Evolutionary conservation across 116 monocot genomes (phyloP), one percentile per base, ranked within the genome.

Genomic region (Posidonia oceanica): DNA sequence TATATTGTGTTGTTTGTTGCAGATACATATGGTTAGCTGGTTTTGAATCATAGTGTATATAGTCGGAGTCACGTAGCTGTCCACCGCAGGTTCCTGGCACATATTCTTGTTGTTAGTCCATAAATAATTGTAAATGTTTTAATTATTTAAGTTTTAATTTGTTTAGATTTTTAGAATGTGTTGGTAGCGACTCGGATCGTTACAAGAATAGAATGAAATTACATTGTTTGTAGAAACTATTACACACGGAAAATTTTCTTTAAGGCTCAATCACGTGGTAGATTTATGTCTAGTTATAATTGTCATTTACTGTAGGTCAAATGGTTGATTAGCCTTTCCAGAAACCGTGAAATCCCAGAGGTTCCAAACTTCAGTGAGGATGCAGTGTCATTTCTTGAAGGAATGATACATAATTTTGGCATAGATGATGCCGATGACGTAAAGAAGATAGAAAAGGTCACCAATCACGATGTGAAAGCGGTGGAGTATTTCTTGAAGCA

Each of bases 391-490:
- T 97, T 79, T 62, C 69, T 97, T 63, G 85, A 92, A 70, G 72
- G 64, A 61, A 80, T 97, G 42, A 76, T 89, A 62, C 60, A 67
- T 16, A 71, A 89, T 20, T 97, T 97, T 69, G 66, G 66, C 67
- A 29, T 80, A 70, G 42, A 80, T 39, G 92, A 89, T 80, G 89
- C 92, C 13, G 59, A 77, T 60, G 87, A 89, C 68, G 92, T 97
- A 36, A 97, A 97, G 72, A 84, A 85, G 41, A 85, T 97, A 64
- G 92, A 89, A 75, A 85, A 82, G 74, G 78, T 86, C 71, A 97
- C 97, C 17, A 92, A 97, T 66, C 97, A 97, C 77, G 92, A 97
- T 82, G 97, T 89, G 29, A 92, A 97, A 64, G 97, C 92, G 7
- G 84, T 97, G 23, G 92, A 92, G 37, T 97, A 97, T 76, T 92